A percentile compares a stretch with the other conserved stretches of the same genome.
Conservation (phyloP, 2,329 filamentous ascomycete genomes). For the Aspergillus calidoustus region DNA sequence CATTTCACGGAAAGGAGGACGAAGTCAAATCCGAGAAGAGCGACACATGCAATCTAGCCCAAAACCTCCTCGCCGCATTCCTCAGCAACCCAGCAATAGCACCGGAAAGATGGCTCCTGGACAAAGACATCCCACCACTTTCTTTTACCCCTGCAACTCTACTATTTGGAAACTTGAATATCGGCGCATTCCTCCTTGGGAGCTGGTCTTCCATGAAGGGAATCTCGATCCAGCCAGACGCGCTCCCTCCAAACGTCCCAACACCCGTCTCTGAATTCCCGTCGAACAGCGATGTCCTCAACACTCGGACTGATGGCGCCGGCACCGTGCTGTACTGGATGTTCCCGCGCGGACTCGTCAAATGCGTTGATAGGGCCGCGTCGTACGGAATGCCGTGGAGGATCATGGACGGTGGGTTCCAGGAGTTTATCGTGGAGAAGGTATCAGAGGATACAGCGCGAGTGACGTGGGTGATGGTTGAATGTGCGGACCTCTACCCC, state of each 20-base stretch:
- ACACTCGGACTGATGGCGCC: not conserved
- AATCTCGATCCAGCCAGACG: not conserved
- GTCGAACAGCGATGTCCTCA: not conserved
- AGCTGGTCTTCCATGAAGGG: not conserved
- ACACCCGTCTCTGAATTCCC: not conserved
- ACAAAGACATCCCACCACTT: not conserved
- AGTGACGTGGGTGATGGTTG: constrained; percentile 15
- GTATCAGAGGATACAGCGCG: constrained; percentile 12
- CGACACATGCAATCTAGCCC: not conserved
- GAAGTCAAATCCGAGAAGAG: not conserved
- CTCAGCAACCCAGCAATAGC: not conserved
- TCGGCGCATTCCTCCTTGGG: not conserved
- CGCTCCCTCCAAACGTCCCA: not conserved
- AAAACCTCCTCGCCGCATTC: not conserved
- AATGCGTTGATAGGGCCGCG: constrained; percentile 1
- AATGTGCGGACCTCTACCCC: constrained; percentile 16
- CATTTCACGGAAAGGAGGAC: not conserved
- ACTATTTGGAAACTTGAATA: not conserved
- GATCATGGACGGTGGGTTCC: constrained; percentile 21
- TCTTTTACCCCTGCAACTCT: not conserved
- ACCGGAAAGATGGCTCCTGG: not conserved
- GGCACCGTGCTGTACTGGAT: not conserved
- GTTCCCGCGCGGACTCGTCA: constrained; percentile 1
- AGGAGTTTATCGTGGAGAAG: constrained; percentile 19
- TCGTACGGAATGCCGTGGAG: constrained; percentile 19